Conservation (phyloP, 257 asterid genomes). For the Rehmannia glutinosa region DNA sequence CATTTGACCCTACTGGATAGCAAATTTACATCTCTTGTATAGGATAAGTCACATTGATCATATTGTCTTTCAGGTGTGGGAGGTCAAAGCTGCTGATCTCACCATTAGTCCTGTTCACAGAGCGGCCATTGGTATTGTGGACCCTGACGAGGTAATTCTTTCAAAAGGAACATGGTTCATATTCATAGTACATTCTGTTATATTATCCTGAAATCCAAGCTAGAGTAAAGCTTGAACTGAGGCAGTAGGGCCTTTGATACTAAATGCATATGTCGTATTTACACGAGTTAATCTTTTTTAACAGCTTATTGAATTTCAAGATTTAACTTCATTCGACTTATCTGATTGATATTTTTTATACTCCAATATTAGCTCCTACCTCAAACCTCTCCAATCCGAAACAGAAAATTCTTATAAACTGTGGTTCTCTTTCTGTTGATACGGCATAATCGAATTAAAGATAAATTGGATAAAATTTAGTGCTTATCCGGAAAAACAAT, state of each 20-base stretch:
- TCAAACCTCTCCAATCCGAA: too few relatives aligned
- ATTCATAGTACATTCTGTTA: background rate
- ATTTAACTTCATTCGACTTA: too few relatives aligned
- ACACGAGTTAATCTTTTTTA: too few relatives aligned
- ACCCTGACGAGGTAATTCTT: constrained; percentile 55
- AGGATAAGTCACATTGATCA: background rate
- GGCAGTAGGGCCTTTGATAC: background rate
- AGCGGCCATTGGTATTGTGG: constrained; percentile 90
- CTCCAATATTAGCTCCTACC: too few relatives aligned
- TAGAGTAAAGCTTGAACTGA: background rate
- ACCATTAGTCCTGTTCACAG: constrained; percentile 94
- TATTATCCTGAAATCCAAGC: background rate
- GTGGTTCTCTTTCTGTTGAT: too few relatives aligned
- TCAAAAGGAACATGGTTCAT: background rate
- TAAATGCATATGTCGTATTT: too few relatives aligned
- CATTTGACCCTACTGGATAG: background rate
- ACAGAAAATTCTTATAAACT: too few relatives aligned
- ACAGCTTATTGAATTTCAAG: too few relatives aligned
- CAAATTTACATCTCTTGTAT: background rate
- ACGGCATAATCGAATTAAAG: too few relatives aligned
- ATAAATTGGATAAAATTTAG: too few relatives aligned
- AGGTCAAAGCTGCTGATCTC: constrained; percentile 98
- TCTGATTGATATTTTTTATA: too few relatives aligned
- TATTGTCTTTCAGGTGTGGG: constrained; percentile 73
- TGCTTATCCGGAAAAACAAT: too few relatives aligned